Percentiles rank a stretch among this genome's conserved stretches.
phyloP scores from a whole-genome alignment of 345 rosid genomes.

The Pugionium dolabratum region DNA sequence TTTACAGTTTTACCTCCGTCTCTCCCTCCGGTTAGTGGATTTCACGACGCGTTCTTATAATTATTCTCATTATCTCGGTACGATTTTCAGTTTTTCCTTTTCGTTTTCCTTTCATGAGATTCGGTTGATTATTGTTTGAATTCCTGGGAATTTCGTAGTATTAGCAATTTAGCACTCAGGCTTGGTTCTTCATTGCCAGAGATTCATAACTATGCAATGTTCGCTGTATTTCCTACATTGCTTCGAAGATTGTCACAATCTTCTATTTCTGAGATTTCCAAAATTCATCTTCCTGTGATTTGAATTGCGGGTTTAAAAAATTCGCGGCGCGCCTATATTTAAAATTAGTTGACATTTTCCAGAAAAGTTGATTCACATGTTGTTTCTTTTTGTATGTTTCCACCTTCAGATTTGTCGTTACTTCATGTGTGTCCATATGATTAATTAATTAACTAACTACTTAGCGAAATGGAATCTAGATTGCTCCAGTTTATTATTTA shows the following conservation, averaged over 20 bases:
- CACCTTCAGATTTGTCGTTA: conserved; percentile 28
- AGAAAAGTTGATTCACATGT: conserved; percentile 6
- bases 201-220: conserved; percentile 8
- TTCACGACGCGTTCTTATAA: background rate
- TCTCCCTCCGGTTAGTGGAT: conserved; percentile 26
- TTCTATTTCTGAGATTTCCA: background rate
- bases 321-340: conserved; percentile 4
- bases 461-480: conserved; percentile 27
- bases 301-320: conserved; percentile 5
- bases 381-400: conserved; percentile 33
- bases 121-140: background rate
- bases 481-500: conserved; percentile 22
- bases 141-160: background rate
- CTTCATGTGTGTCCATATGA: conserved; percentile 30
- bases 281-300: background rate
- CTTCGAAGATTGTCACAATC: conserved; percentile 1
- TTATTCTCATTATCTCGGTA: background rate
- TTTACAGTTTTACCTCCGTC: background rate
- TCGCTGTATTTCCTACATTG: background rate
- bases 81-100: background rate
- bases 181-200: conserved; percentile 12
- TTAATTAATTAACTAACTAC: conserved; percentile 16
- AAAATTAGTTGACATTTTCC: conserved; percentile 1
- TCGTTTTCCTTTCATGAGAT: background rate
- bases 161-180: background rate